Conservation (phyloP, 2,329 filamentous ascomycete genomes). For the Pseudocercospora macadamiae region DNA sequence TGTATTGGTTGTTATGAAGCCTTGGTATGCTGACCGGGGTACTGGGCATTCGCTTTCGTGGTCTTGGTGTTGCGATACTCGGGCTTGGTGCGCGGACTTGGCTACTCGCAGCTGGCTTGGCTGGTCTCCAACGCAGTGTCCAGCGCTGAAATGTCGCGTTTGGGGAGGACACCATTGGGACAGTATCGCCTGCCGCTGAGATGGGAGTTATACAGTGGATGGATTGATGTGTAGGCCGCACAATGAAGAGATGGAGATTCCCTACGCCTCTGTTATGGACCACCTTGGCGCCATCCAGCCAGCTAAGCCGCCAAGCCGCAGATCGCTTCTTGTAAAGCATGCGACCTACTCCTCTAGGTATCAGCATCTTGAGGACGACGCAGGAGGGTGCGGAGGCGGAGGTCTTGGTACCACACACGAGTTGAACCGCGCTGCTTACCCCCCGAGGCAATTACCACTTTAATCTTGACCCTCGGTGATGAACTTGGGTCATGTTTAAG, state of each 20-base stretch:
- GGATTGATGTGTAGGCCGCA: too few relatives aligned
- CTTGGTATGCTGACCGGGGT: neutral
- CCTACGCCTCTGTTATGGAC: neutral
- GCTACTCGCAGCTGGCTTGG: conserved; percentile 1
- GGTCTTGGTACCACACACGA: conserved; percentile 1
- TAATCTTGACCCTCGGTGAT: conserved; percentile 7
- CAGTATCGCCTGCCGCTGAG: too few relatives aligned
- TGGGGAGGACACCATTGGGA: neutral
- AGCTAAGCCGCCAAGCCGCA: conserved; percentile 14
- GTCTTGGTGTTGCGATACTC: conserved; percentile 11
- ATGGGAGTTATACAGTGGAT: too few relatives aligned
- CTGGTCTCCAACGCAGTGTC: neutral
- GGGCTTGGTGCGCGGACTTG: conserved; percentile 13
- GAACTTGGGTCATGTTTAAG: neutral
- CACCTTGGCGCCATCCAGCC: neutral
- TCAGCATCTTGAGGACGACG: neutral
- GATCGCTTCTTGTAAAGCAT: conserved; percentile 7
- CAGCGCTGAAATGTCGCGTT: neutral
- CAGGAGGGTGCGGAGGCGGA: conserved; percentile 10
- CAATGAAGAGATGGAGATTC: neutral
- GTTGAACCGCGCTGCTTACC: neutral
- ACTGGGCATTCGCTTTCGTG: conserved; percentile 7
- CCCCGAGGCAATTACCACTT: conserved; percentile 5
- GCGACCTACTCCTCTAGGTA: neutral
- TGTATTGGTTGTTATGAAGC: conserved; percentile 1